A percentile compares a stretch with the other conserved stretches of the same genome.
Evolutionary conservation across 257 asterid genomes (phyloP).

Genomic region (Solanum okadae): DNA sequence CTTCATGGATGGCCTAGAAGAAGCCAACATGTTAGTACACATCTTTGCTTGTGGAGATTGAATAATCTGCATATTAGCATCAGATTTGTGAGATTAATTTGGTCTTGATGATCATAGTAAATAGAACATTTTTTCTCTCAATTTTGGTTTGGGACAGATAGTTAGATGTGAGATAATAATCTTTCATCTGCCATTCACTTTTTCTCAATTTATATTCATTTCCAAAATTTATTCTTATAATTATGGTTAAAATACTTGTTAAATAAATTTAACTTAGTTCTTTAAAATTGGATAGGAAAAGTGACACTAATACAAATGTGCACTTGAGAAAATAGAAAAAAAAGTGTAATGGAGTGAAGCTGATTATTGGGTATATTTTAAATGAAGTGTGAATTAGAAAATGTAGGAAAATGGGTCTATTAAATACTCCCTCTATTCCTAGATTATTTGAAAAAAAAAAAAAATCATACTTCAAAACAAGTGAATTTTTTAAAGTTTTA

Average conservation of each 20-base stretch:
- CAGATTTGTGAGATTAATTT: neutral
- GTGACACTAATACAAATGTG: neutral
- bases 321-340: neutral
- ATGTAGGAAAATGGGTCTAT: neutral
- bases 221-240: neutral
- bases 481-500: neutral
- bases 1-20: too few relatives aligned
- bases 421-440: neutral
- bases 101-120: neutral
- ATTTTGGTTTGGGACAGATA: neutral
- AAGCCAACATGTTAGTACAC: too few relatives aligned
- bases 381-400: neutral
- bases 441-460: too few relatives aligned
- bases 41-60: neutral
- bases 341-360: neutral
- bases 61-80: neutral
- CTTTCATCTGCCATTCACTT: neutral
- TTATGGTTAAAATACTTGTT: neutral
- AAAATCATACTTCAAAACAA: neutral
- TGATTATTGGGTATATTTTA: too few relatives aligned
- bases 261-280: neutral
- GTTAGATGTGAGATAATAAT: neutral
- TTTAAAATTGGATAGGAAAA: neutral
- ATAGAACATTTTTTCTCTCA: neutral
- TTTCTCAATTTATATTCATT: neutral